These are phyloP conservation scores for Colletotrichum gloeosporioides DNA, from an alignment of 2,329 filamentous ascomycete genomes.

Conservation along the genomic window DNA sequence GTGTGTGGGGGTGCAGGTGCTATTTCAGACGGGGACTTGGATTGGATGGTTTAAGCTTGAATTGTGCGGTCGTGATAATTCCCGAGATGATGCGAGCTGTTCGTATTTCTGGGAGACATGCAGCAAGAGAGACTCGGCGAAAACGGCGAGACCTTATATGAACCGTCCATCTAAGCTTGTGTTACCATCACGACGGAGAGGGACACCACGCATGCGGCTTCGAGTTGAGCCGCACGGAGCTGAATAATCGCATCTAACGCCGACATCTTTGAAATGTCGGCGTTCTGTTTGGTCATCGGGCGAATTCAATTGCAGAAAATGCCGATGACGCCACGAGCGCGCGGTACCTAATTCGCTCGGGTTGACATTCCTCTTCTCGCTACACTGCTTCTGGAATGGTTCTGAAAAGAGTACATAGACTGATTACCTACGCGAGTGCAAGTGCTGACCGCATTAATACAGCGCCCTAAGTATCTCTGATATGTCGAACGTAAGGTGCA, in stretches of 20 bases:
- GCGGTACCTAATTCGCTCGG: background rate
- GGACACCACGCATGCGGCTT: background rate
- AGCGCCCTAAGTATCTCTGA: background rate
- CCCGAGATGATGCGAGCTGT: background rate
- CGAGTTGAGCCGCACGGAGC: slow-evolving; percentile 7
- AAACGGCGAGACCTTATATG: background rate
- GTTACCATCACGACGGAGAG: background rate
- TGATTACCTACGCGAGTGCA: background rate
- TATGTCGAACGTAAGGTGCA: background rate
- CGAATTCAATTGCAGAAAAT: background rate
- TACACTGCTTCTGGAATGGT: background rate
- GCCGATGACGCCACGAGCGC: background rate
- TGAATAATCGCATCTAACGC: background rate
- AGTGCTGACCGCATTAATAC: background rate
- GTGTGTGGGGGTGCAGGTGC: background rate
- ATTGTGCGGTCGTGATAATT: background rate
- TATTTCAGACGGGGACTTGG: background rate
- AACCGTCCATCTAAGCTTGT: background rate
- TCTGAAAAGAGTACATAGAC: background rate
- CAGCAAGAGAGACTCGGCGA: background rate
- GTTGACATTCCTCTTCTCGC: background rate
- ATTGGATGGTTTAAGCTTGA: background rate
- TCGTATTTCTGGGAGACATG: background rate
- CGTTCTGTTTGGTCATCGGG: background rate
- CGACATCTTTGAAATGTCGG: background rate